Evolutionary conservation across 306 rosid genomes (phyloP), one percentile per base, ranked within the genome.

Genomic region (Prunus davidiana): DNA sequence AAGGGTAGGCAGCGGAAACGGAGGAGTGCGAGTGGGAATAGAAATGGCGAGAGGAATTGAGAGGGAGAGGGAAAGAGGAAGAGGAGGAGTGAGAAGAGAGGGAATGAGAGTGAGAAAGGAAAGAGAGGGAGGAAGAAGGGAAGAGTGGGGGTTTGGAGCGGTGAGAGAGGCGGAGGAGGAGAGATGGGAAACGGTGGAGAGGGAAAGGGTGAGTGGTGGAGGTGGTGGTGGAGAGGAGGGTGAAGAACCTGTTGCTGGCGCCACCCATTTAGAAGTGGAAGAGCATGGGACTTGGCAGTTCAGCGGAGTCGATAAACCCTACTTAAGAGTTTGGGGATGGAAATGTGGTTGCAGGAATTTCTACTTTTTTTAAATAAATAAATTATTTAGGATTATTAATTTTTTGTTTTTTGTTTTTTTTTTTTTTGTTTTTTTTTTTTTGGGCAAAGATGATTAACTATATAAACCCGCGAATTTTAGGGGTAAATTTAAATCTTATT

Each of bases 201-300:
- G 50, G 74, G 45, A n/a, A 64, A 69, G 34, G 34, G 65, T 25
- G 86, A 85, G 73, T 80, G 5, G 67, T 32, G 78, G 80, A 81
- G 86, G 77, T 79, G 87, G 77, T 78, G 87, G 74, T 58, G 49
- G 89, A 71, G 49, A 93, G 91, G 62, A 89, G 87, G 49, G 85
- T 47, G 27, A 95, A 78, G 45, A 95, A 84, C 80, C 93, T 49
- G 71, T 82, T 82, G 66, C 90, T 72, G 74, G 95, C 93, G 76
- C 88, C 83, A 49, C 90, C 91, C 94, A 89, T 91, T 69, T 67
- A 28, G 72, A 7, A 32, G 61, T 22, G 60, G 58, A 12, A 19
- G 69, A 2, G 68, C 25, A 62, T 74, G n/a, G 32, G 43, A 24
- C 6, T 34, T 9, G 7, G 16, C 27, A 16, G 13, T 6, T n/a